phyloP scores from a whole-genome alignment of 768 basidiomycete genomes.

The Leccinum boreale region DNA sequence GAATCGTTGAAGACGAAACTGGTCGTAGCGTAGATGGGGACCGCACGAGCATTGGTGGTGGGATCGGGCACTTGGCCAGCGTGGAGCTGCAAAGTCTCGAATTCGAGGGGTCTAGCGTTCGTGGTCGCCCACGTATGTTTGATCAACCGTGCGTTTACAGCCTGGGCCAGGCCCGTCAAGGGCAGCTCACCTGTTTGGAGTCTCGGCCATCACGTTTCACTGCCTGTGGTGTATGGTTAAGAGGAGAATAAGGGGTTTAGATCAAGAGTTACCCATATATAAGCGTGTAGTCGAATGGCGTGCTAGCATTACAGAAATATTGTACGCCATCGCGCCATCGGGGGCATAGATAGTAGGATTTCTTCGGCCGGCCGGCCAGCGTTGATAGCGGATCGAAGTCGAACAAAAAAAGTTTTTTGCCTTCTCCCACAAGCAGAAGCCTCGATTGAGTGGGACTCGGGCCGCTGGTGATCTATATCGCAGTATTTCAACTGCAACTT shows the following conservation, averaged over 20 bases:
- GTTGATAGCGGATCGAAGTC: too few species aligned
- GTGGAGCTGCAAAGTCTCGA: constrained; percentile 63
- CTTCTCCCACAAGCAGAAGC: not conserved
- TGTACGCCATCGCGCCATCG: not conserved
- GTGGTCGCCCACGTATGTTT: not conserved
- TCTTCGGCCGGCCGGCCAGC: not conserved
- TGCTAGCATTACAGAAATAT: not conserved
- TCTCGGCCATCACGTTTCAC: not conserved
- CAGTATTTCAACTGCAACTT: not conserved
- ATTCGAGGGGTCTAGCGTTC: constrained; percentile 40
- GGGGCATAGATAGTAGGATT: not conserved
- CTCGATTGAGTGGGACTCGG: not conserved
- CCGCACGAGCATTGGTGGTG: constrained; percentile 56
- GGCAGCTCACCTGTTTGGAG: not conserved
- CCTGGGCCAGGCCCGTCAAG: not conserved
- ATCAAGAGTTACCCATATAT: not conserved
- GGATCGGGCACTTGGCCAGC: constrained; percentile 55
- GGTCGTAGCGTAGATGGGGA: constrained; percentile 59
- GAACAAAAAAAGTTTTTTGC: not conserved
- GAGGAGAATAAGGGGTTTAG: not conserved
- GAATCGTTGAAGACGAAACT: constrained; percentile 57
- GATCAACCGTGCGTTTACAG: not conserved
- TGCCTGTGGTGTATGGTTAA: not conserved
- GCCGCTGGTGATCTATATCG: too few species aligned
- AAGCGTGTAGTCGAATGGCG: not conserved